These are phyloP conservation scores for Isoetes taiwanensis DNA, from an alignment of 75 land plant genomes.

Conservation along the genomic window DNA sequence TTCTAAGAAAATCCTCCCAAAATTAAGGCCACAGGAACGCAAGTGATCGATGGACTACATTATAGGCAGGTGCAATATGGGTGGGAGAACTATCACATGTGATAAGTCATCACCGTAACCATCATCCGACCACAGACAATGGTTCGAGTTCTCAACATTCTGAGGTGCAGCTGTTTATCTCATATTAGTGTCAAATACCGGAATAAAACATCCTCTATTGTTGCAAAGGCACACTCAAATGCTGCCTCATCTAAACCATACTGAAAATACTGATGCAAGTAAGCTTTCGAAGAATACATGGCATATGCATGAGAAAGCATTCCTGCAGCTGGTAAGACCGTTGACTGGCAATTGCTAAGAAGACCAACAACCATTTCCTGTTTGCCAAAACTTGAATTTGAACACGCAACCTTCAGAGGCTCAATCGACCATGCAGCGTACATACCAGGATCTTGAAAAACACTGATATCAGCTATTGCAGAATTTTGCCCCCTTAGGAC, in stretches of 20 bases:
- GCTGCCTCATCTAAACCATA: slow-evolving; percentile 15
- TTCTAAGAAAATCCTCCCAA: too few relatives aligned
- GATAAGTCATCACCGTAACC: too few relatives aligned
- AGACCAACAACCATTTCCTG: slow-evolving; percentile 17
- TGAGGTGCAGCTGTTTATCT: too few relatives aligned
- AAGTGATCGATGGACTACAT: too few relatives aligned
- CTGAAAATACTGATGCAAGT: slow-evolving; percentile 16
- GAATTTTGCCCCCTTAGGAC: slow-evolving; percentile 15
- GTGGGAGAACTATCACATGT: too few relatives aligned
- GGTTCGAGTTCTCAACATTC: too few relatives aligned
- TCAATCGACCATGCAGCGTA: slow-evolving; percentile 25
- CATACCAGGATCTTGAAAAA: slow-evolving; percentile 18
- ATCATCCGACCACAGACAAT: too few relatives aligned
- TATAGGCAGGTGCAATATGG: too few relatives aligned
- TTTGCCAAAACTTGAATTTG: background rate
- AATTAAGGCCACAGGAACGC: too few relatives aligned
- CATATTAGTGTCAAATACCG: slow-evolving; percentile 16
- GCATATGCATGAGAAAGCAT: slow-evolving; percentile 15
- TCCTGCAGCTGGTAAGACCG: slow-evolving; percentile 13
- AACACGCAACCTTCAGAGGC: slow-evolving; percentile 16
- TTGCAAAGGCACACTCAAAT: slow-evolving; percentile 23
- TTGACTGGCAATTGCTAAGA: slow-evolving; percentile 24
- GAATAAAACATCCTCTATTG: slow-evolving; percentile 13
- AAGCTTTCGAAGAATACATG: slow-evolving; percentile 25
- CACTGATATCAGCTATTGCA: slow-evolving; percentile 13